These are phyloP conservation scores for Clausena lansium DNA, from an alignment of 345 rosid genomes.

Conservation along the genomic window DNA sequence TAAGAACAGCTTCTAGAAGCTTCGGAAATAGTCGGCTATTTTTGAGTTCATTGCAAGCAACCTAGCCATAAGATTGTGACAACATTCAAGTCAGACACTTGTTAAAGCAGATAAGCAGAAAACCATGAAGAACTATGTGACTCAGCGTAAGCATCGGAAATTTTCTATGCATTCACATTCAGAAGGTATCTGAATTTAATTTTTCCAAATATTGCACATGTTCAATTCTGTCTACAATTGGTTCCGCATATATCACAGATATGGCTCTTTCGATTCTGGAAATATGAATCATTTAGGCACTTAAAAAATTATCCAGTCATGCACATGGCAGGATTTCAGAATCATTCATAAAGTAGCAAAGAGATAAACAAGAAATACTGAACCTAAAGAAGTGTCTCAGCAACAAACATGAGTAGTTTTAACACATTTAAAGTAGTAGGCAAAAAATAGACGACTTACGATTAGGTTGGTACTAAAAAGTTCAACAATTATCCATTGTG, in stretches of 20 bases:
- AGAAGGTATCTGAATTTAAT: background rate
- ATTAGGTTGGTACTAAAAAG: background rate
- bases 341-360: background rate
- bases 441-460: background rate
- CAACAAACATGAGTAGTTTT: background rate
- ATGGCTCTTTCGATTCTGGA: background rate
- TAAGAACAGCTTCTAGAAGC: constrained; percentile 97
- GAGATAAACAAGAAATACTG: background rate
- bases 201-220: background rate
- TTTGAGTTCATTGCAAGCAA: constrained; percentile 85
- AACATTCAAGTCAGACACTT: background rate
- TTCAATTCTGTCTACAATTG: background rate
- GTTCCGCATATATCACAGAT: background rate
- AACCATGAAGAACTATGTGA: background rate
- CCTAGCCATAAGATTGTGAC: constrained; percentile 34
- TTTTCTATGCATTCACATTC: background rate
- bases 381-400: background rate
- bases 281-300: background rate
- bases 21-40: constrained; percentile 86
- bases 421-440: background rate
- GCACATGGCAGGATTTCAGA: background rate
- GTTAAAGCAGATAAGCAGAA: background rate
- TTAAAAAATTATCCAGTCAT: background rate
- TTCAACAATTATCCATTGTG: background rate
- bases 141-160: background rate